Percentiles rank a stretch among this genome's conserved stretches.
These are phyloP conservation scores for Gossypium schwendimanii DNA, from an alignment of 441 rosid species.

Conservation along the genomic window DNA sequence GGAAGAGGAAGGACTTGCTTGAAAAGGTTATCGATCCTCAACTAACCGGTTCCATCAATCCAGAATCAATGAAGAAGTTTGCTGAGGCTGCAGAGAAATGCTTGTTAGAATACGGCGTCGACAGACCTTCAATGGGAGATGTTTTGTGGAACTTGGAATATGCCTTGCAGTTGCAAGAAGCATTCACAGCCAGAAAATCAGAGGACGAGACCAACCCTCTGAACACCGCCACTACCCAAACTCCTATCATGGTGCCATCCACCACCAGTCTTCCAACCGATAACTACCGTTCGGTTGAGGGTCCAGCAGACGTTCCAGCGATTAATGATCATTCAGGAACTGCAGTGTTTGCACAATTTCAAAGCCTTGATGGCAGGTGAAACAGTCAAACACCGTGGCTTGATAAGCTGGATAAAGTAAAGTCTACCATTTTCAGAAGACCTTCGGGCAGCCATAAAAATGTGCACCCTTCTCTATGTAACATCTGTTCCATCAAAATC, in stretches of 20 bases:
- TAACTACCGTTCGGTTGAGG: constrained; percentile 20
- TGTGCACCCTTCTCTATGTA: background rate
- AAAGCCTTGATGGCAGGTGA: constrained; percentile 50
- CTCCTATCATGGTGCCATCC: constrained; percentile 22
- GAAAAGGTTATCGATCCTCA: constrained; percentile 76
- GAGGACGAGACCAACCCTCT: constrained; percentile 47
- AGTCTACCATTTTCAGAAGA: constrained; percentile 10
- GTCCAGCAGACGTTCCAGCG: constrained; percentile 33
- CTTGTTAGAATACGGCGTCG: constrained; percentile 70
- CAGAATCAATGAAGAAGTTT: constrained; percentile 79
- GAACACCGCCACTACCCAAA: constrained; percentile 12
- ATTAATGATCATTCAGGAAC: constrained; percentile 58
- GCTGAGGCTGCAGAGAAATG: constrained; percentile 87
- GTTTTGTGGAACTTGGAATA: constrained; percentile 91
- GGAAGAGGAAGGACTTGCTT: constrained; percentile 71
- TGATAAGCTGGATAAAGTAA: background rate
- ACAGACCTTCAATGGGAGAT: constrained; percentile 89
- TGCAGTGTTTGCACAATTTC: constrained; percentile 49
- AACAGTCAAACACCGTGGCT: background rate
- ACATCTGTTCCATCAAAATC: background rate
- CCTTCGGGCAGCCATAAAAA: background rate
- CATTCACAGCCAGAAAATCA: constrained; percentile 44
- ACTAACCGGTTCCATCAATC: constrained; percentile 57
- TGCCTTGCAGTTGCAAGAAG: constrained; percentile 86
- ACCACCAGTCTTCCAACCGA: constrained; percentile 19